Base-by-base conservation (phyloP, 2,329 filamentous ascomycete genomes). In the Podosphaera xanthii region DNA sequence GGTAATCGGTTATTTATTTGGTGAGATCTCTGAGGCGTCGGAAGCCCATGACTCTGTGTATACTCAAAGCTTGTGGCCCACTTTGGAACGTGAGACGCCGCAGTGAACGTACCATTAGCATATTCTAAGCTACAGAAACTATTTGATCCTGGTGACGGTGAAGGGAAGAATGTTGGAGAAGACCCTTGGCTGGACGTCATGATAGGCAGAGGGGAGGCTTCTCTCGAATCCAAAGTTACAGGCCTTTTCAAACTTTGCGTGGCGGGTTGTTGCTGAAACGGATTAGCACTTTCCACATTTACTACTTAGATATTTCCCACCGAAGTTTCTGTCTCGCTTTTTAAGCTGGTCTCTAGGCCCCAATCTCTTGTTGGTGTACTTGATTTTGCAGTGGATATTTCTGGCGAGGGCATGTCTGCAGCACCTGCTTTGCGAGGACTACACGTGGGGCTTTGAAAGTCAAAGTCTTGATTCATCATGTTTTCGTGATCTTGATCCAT, bases 381-480 rank as follows among this genome's bases (percentile, higher is more conserved):
- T 1, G 70, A 67, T 61, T 73, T 71, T 61, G 72, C 70, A 35
- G 66, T 70, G 38, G 71, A 69, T 71, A 74, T 75, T 5, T 66
- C 67, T 46, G 67, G 67, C 31, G 74, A 76, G 7, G 72, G 70
- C 62, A 75, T 72, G 59, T 71, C 63, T 38, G 64, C 59, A 10
- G 60, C 55, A 42, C 60, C 60, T 53, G 60, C 59, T 49, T 61
- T 64, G 59, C 73, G 75, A 4, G 80, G 78, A 61, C 78, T 83
- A 63, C 75, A 80, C 1, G 77, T 76, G 7, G 76, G 76, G 64
- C 77, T 79, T 14, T 77, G 75, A 65, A 83, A 82, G 63, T 80
- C 76, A 63, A 81, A 79, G 55, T 73, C 70, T 53, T 71, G 70
- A 58, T 75, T 71, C 71, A 77, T 74, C 58, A 72, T 72, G 63